Evolutionary conservation across 345 rosid genomes (phyloP), one percentile per base, ranked within the genome.

Genomic region (Lepidium sativum): DNA sequence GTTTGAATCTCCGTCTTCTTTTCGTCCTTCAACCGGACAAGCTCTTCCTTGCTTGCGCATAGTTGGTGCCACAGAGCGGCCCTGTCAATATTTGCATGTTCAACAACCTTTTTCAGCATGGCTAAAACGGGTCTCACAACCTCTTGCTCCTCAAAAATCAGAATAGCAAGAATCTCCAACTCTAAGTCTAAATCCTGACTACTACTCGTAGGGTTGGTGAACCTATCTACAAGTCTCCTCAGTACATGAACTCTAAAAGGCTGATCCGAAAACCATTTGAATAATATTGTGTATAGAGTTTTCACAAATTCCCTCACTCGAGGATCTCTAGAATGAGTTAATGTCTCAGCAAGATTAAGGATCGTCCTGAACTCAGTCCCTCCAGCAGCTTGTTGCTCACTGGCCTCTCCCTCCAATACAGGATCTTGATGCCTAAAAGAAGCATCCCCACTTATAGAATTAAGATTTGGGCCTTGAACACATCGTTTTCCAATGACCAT

Each of bases 61-160:
- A 95, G 68, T 70, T 85, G 97, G 74, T 88, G 97, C 99, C 94
- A 85, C 60, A 95, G 91, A 12, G 95, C 88, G 44, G 94, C 91
- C 73, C 94, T 86, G 72, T 88, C 94, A 51, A 87, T 89, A 81
- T 85, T 91, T 63, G 96, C 97, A 72, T 75, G 91, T 69, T 91
- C 99, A 49, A 88, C 95, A 54, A 83, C 86, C 80, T 86, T 87
- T 74, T 85, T 82, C 82, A 91, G 75, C 98, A 95, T 87, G 73
- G 84, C 79, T 45, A 91, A 75, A 59, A 91, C 88, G 57, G 87
- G 88, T 69, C 80, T 82, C 21, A 76, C 78, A 59, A 82, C 79
- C 65, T 88, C 98, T 77, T 79, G 91, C 73, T 91, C 96, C 81
- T 91, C 91, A 29, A 84, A 83, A 33, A 84, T 84, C 78, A 95